Percentiles rank a stretch among this genome's conserved stretches.
phyloP scores from a whole-genome alignment of 2,329 filamentous ascomycete species.

The Coleophoma eucalyptorum region DNA sequence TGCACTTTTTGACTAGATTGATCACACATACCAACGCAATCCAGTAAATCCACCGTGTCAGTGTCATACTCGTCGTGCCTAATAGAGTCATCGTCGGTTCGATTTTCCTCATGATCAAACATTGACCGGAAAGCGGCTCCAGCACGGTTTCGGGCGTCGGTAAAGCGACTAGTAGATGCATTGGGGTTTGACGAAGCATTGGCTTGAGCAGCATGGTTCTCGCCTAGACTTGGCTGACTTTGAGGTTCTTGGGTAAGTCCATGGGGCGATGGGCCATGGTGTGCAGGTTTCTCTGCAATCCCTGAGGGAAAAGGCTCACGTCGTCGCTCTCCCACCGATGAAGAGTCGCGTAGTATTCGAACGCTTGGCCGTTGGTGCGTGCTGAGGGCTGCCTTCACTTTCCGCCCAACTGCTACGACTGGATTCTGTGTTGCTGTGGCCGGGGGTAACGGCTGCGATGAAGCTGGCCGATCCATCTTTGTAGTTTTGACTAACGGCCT shows the following conservation, averaged over 20 bases:
- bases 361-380: constrained; percentile 18
- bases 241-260: not conserved
- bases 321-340: constrained; percentile 5
- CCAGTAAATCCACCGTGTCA: constrained; percentile 63
- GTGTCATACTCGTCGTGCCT: constrained; percentile 54
- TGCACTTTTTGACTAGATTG: not conserved
- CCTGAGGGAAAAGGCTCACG: not conserved
- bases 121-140: constrained; percentile 5
- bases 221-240: not conserved
- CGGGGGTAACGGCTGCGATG: constrained; percentile 6
- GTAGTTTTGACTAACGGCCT: too few relatives aligned
- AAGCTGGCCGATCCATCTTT: constrained; percentile 7
- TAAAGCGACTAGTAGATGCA: constrained; percentile 11
- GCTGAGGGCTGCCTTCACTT: constrained; percentile 17
- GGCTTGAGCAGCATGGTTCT: not conserved
- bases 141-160: not conserved
- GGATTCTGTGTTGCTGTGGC: constrained; percentile 16
- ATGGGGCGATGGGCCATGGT: not conserved
- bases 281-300: constrained; percentile 8
- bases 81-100: constrained; percentile 5
- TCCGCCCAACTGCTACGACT: constrained; percentile 17
- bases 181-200: constrained; percentile 2
- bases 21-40: constrained; percentile 55
- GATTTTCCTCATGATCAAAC: constrained; percentile 6
- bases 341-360: constrained; percentile 15